Conservation (phyloP, 2,329 filamentous ascomycete species). For the Neophaeococcomyces mojaviensis region DNA sequence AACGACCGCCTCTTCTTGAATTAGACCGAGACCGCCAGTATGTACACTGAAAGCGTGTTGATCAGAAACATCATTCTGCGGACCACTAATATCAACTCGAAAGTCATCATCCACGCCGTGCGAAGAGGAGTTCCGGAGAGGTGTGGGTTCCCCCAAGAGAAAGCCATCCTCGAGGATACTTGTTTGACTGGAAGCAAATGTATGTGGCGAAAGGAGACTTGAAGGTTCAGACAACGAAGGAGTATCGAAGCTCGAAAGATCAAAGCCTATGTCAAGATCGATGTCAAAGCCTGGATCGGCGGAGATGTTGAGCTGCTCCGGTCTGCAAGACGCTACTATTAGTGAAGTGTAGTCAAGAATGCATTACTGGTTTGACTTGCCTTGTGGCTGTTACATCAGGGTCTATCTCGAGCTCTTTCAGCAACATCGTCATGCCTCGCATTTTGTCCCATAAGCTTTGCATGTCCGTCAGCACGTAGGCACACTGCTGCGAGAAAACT, state of each 20-base stretch:
- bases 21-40: neutral
- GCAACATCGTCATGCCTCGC: conserved; percentile 55
- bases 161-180: conserved; percentile 23
- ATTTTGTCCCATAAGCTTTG: conserved; percentile 69
- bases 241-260: conserved; percentile 42
- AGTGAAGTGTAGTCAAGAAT: neutral
- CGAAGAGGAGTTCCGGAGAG: conserved; percentile 1
- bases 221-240: conserved; percentile 28
- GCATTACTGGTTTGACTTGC: conserved; percentile 45
- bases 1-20: conserved; percentile 25
- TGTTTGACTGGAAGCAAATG: conserved; percentile 24
- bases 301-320: conserved; percentile 65
- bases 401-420: conserved; percentile 57
- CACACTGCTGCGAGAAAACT: conserved; percentile 80
- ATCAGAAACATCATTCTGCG: neutral
- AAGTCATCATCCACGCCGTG: conserved; percentile 21
- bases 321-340: conserved; percentile 41
- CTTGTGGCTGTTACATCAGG: conserved; percentile 62
- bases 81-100: conserved; percentile 35
- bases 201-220: conserved; percentile 15
- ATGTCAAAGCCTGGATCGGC: conserved; percentile 79
- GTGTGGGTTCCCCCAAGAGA: neutral
- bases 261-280: conserved; percentile 52
- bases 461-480: conserved; percentile 74
- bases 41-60: neutral